A percentile compares a stretch with the other conserved stretches of the same genome.
phyloP scores from a whole-genome alignment of 2,329 filamentous ascomycete species.

The Aureobasidium sp. region DNA sequence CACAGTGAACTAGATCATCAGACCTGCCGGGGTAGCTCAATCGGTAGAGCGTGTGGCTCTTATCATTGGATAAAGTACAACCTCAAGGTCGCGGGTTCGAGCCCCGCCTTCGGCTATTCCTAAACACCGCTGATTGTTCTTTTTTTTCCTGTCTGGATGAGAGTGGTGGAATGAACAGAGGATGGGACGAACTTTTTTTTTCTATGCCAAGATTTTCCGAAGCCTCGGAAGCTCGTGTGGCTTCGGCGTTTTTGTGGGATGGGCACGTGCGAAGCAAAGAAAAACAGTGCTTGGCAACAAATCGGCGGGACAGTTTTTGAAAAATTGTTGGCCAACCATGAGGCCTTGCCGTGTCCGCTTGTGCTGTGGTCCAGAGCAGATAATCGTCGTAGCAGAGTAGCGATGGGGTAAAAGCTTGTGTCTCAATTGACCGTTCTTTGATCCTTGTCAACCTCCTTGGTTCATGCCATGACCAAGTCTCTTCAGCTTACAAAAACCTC shows the following conservation, averaged over 20 bases:
- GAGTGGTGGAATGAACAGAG: neutral
- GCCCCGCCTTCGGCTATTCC: slow-evolving; percentile 26
- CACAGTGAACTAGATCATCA: slow-evolving; percentile 7
- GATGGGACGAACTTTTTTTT: neutral
- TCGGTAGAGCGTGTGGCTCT: slow-evolving; percentile 43
- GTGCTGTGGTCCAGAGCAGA: too few relatives aligned
- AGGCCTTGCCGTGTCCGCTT: neutral
- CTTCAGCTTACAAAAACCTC: neutral
- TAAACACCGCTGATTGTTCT: slow-evolving; percentile 10
- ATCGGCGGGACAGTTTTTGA: neutral
- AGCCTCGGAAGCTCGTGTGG: neutral
- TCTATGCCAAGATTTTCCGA: neutral
- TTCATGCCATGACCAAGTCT: neutral
- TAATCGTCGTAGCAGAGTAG: too few relatives aligned
- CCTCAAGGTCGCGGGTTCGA: slow-evolving; percentile 25
- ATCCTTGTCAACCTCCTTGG: too few relatives aligned
- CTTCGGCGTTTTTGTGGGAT: neutral
- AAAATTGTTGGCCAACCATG: neutral
- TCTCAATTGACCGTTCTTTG: too few relatives aligned
- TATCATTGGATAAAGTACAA: slow-evolving; percentile 23
- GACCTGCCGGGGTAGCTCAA: slow-evolving; percentile 40
- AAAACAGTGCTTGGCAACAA: neutral
- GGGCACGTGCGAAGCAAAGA: neutral
- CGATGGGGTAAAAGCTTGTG: too few relatives aligned
- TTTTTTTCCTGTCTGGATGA: neutral